Conservation (phyloP, 345 rosid species). For the Litchi chinensis region DNA sequence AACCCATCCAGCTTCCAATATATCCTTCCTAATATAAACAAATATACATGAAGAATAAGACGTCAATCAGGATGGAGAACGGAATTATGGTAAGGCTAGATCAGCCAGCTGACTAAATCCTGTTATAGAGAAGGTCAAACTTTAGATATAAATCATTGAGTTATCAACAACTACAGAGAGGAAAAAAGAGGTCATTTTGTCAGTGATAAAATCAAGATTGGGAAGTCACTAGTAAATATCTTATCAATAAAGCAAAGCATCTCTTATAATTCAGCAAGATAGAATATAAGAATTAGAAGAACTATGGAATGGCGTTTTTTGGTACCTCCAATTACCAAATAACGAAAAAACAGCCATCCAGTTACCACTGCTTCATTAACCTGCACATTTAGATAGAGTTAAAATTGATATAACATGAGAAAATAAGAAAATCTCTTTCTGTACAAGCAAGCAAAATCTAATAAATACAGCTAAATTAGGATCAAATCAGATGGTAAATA, state of each 20-base stretch:
- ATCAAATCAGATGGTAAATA: background rate
- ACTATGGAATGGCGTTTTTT: conserved; percentile 4
- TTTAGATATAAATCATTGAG: too few relatives aligned
- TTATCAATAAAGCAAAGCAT: conserved; percentile 1
- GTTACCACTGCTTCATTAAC: conserved; percentile 96
- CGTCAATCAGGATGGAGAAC: background rate
- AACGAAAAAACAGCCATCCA: conserved; percentile 98
- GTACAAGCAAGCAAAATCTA: conserved; percentile 18
- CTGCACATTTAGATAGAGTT: conserved; percentile 48
- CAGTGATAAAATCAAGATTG: background rate
- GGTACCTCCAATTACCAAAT: conserved; percentile 97
- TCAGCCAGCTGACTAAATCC: background rate
- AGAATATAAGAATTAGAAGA: background rate
- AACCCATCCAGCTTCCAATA: background rate
- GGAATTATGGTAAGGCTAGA: background rate
- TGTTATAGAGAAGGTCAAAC: too few relatives aligned
- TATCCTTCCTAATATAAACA: background rate
- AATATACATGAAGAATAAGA: background rate
- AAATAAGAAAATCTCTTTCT: conserved; percentile 6
- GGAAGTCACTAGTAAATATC: conserved; percentile 11
- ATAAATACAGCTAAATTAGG: background rate
- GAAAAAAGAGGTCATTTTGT: background rate
- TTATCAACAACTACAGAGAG: background rate
- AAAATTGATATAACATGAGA: conserved; percentile 19
- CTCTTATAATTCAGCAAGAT: conserved; percentile 8